These are phyloP conservation scores for Plectosphaerella cucumerina DNA, from an alignment of 2,329 filamentous ascomycete genomes.

Conservation along the genomic window DNA sequence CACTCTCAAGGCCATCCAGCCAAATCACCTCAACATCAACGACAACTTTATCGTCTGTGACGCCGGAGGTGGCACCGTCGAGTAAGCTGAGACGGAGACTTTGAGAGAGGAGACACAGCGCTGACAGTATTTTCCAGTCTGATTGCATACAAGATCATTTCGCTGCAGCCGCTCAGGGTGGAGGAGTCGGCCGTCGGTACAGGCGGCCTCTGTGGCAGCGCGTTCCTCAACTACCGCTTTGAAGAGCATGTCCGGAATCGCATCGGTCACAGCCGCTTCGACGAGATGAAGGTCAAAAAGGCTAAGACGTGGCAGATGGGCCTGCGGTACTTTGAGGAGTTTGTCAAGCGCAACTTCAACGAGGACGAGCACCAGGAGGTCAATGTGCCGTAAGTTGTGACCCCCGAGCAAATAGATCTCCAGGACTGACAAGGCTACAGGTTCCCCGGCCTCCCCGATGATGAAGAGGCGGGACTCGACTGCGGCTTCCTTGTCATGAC, in stretches of 20 bases:
- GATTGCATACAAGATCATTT: slow-evolving; percentile 78
- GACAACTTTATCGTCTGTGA: slow-evolving; percentile 62
- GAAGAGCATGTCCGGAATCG: slow-evolving; percentile 69
- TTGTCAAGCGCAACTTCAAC: slow-evolving; percentile 80
- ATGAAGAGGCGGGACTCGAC: slow-evolving; percentile 70
- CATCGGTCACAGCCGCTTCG: slow-evolving; percentile 63
- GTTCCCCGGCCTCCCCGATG: slow-evolving; percentile 71
- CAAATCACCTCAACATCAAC: slow-evolving; percentile 66
- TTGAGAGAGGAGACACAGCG: not conserved
- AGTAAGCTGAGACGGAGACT: slow-evolving; percentile 39
- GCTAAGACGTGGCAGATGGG: slow-evolving; percentile 78
- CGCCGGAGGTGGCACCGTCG: slow-evolving; percentile 62
- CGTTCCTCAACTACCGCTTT: slow-evolving; percentile 76
- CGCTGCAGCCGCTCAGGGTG: slow-evolving; percentile 65
- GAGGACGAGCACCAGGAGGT: slow-evolving; percentile 74
- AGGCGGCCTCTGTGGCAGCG: slow-evolving; percentile 72
- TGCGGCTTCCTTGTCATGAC: slow-evolving; percentile 73
- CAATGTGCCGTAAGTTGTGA: slow-evolving; percentile 60
- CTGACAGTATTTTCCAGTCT: slow-evolving; percentile 30
- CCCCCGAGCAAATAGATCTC: not conserved
- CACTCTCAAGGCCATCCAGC: slow-evolving; percentile 74
- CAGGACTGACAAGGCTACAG: slow-evolving; percentile 27
- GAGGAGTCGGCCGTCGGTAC: slow-evolving; percentile 79
- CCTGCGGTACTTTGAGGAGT: slow-evolving; percentile 76
- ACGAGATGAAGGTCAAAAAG: slow-evolving; percentile 74